These are phyloP conservation scores for Fusarium odoratissimum DNA, from an alignment of 2,329 filamentous ascomycete species.

Conservation along the genomic window DNA sequence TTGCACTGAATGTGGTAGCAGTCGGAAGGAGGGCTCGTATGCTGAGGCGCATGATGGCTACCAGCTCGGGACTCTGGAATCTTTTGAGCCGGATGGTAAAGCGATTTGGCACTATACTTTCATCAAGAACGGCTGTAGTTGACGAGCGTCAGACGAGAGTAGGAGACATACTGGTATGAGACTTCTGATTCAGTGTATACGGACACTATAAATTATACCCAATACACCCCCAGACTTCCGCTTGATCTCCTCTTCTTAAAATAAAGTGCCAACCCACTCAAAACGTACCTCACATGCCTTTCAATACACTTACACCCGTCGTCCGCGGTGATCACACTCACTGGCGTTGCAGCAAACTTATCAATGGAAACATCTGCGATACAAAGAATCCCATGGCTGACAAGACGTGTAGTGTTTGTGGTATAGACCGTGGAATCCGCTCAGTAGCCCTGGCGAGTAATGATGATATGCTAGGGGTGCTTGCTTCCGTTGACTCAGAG, in stretches of 20 bases:
- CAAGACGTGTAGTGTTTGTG: background rate
- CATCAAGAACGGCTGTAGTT: background rate
- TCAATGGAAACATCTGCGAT: background rate
- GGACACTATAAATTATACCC: background rate
- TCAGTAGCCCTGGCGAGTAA: background rate
- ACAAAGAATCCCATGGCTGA: background rate
- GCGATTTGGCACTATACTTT: background rate
- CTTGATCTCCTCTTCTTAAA: background rate
- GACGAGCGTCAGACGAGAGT: no score
- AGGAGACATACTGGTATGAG: rapidly evolving
- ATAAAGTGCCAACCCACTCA: background rate
- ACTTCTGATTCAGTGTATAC: rapidly evolving
- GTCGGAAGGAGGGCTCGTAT: rapidly evolving
- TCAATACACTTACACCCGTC: rapidly evolving
- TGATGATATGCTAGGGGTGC: background rate
- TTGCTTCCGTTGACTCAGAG: background rate
- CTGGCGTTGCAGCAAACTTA: background rate
- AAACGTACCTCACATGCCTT: background rate
- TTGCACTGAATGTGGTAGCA: rapidly evolving
- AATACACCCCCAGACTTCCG: background rate
- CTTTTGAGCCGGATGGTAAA: background rate
- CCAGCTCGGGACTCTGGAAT: background rate
- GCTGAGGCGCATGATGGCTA: background rate
- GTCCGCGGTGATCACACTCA: background rate
- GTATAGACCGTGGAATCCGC: background rate